Evolutionary conservation across 2,329 filamentous ascomycete species (phyloP), one percentile per base, ranked within the genome.

Genomic region (Lithohypha guttulata): DNA sequence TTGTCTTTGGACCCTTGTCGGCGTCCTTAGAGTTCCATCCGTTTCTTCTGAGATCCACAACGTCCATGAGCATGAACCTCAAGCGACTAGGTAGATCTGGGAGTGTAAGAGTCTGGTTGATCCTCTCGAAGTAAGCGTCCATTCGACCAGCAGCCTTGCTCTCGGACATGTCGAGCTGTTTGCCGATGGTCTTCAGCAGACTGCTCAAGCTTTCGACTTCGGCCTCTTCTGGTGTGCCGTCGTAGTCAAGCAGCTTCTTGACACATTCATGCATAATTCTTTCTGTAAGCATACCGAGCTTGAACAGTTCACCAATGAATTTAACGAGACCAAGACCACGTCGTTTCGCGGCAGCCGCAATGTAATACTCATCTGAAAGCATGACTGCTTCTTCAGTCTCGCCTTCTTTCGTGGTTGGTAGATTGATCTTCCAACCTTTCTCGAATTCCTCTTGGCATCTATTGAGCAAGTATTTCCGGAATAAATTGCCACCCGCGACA

Each of bases 181-280:
- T 73, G 68, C 91, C 91, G 48, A 98, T 93, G 26, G 91, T 94
- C 51, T 81, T 79, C 45, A 98, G 75, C 47, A 98, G 73, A 66
- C 93, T 95, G 54, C 81, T 86, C 62, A 98, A 77, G 51, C 85
- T 93, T 71, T 98, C 91, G 44, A 98, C 81, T 61, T 95, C 87
- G 39, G 89, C 84, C 65, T 98, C 91, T 53, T 98, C 91, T 30
- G 91, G 91, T 45, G 85, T 69, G 46, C 84, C 86, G 56, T 89
- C 81, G 63, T 93, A 96, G 65, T 98, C 89, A 51, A 98, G 84
- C 48, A 98, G 75, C 65, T 93, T 94, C 68, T 86, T 81, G 19
- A 98, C 86, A 73, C 91, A 98, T 64, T 95, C 85, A 69, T 98
- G 89, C 91, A 98, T 98, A 65, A 98, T 98, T 60, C 89, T 84